These are phyloP conservation scores for Puccinellia tenuiflora DNA, from an alignment of 176 grass and related monocot species.

Conservation along the genomic window DNA sequence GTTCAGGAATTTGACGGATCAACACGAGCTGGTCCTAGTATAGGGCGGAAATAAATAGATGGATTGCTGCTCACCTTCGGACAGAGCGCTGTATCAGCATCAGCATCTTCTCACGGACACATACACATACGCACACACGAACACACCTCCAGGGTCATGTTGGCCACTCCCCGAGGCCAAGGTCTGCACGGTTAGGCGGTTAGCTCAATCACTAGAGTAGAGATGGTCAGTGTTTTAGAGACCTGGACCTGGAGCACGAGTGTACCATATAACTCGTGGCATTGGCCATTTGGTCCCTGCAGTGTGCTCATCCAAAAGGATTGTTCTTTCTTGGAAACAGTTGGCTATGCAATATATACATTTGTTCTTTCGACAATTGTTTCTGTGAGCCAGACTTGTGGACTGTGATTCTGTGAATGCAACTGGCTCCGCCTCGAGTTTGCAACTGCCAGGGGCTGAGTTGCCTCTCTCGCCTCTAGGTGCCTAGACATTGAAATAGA, in stretches of 20 bases:
- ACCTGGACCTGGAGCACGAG: background rate
- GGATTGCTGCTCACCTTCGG: background rate
- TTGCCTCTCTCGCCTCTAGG: no score
- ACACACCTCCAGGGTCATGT: background rate
- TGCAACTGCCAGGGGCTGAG: no score
- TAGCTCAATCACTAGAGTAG: background rate
- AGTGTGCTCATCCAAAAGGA: background rate
- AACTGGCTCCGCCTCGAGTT: no score
- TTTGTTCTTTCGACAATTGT: background rate
- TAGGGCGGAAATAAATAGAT: slow-evolving; percentile 11
- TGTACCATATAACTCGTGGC: background rate
- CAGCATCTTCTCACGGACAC: background rate
- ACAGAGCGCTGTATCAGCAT: background rate
- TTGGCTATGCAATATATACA: background rate
- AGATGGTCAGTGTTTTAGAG: background rate
- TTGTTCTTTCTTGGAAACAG: background rate
- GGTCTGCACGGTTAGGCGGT: background rate
- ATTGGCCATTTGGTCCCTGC: background rate
- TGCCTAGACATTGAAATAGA: background rate
- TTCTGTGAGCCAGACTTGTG: background rate
- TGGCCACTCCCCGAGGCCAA: background rate
- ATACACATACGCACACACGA: background rate
- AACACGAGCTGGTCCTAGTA: background rate
- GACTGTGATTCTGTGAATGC: background rate
- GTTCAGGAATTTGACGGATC: background rate